phyloP scores from a whole-genome alignment of 1,284 basidiomycete species.

The Boletus sp. region DNA sequence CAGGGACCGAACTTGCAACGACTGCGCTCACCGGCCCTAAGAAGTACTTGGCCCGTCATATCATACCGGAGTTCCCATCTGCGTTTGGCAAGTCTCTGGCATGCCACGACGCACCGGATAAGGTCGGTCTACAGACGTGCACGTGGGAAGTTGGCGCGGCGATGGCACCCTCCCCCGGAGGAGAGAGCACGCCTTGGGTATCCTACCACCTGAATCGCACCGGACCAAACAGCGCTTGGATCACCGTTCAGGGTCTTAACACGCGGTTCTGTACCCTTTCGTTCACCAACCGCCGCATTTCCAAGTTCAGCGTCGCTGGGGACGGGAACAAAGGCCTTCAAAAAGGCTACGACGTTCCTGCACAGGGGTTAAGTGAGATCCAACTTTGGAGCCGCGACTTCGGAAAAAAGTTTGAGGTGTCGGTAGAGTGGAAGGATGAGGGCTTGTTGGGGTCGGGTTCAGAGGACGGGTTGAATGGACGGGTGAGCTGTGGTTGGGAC shows the following conservation, averaged over 20 bases:
- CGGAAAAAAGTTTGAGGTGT: constrained; percentile 55
- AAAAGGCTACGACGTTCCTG: constrained; percentile 41
- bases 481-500: constrained; percentile 65
- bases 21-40: constrained; percentile 48
- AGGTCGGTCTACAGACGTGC: constrained; percentile 33
- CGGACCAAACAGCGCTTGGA: constrained; percentile 38
- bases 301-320: constrained; percentile 38
- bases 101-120: constrained; percentile 21
- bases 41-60: constrained; percentile 40
- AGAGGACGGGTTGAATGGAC: constrained; percentile 39
- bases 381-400: constrained; percentile 70
- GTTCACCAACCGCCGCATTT: constrained; percentile 49
- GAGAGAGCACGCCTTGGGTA: constrained; percentile 31
- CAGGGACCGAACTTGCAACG: constrained; percentile 18
- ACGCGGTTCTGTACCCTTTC: constrained; percentile 62
- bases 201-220: constrained; percentile 34
- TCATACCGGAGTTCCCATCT: constrained; percentile 55
- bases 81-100: constrained; percentile 32
- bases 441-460: background rate
- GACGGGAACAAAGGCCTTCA: constrained; percentile 38
- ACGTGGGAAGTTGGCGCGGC: constrained; percentile 35
- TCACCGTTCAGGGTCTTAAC: constrained; percentile 51
- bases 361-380: constrained; percentile 43
- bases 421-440: constrained; percentile 40
- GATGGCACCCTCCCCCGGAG: constrained; percentile 34